These are phyloP conservation scores for Paralagenidium karlingii DNA, from an alignment of 352 stramenopile species.

Conservation along the genomic window DNA sequence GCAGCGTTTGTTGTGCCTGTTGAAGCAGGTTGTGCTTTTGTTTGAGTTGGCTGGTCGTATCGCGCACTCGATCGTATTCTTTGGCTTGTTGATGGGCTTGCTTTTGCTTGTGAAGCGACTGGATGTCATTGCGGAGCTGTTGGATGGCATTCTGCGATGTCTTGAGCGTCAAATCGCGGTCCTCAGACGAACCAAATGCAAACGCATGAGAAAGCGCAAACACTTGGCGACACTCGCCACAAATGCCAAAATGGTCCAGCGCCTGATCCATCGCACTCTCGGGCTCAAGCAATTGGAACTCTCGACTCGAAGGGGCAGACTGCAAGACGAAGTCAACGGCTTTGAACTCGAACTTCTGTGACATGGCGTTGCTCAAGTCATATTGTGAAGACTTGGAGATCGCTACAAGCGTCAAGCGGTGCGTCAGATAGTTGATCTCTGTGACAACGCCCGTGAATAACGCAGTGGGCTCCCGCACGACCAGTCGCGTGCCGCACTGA, in stretches of 20 bases:
- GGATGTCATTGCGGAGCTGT: conserved; percentile 8
- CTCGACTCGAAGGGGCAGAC: too few relatives aligned
- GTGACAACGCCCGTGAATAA: background rate
- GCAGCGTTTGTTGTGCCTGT: conserved; percentile 14
- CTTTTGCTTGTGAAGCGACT: conserved; percentile 13
- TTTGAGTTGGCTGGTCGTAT: conserved; percentile 16
- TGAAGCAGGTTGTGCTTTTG: conserved; percentile 9
- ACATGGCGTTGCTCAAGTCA: background rate
- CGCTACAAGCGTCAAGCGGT: background rate
- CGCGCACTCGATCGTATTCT: conserved; percentile 13
- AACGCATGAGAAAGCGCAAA: conserved; percentile 26
- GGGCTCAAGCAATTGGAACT: conserved; percentile 19
- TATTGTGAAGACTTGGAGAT: background rate
- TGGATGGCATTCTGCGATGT: conserved; percentile 10
- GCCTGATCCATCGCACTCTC: conserved; percentile 6
- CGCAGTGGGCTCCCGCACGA: background rate
- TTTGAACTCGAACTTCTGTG: conserved; percentile 8
- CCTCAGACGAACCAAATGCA: too few relatives aligned
- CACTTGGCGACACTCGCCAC: conserved; percentile 25
- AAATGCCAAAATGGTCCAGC: conserved; percentile 25
- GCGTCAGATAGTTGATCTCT: conserved; percentile 11
- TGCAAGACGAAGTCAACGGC: conserved; percentile 11
- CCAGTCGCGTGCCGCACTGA: conserved; percentile 9
- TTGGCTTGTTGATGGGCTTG: conserved; percentile 15
- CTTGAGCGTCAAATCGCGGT: conserved; percentile 11